phyloP scores from a whole-genome alignment of 345 rosid species.

The Eucalyptus virginea region DNA sequence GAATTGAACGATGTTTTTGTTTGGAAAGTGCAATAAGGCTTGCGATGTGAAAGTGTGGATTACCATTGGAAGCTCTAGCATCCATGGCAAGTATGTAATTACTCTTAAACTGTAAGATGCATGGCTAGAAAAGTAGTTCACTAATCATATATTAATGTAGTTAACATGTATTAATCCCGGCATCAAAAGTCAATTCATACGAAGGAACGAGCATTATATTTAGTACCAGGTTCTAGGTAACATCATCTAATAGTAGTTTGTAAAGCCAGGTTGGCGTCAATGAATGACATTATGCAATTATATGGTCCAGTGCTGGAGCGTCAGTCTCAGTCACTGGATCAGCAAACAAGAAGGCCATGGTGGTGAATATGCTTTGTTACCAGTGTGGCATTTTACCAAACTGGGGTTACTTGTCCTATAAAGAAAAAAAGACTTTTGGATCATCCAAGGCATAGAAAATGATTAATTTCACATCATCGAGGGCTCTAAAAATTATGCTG shows the following conservation, averaged over 20 bases:
- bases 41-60: not conserved
- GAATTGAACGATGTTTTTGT: not conserved
- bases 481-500: not conserved
- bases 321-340: not conserved
- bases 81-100: not conserved
- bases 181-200: not conserved
- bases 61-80: not conserved
- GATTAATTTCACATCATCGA: not conserved
- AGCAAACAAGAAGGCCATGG: not conserved
- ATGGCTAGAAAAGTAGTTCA: not conserved
- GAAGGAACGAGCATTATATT: not conserved
- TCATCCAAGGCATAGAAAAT: not conserved
- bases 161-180: not conserved
- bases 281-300: not conserved
- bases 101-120: not conserved
- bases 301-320: not conserved
- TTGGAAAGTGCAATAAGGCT: not conserved
- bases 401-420: not conserved
- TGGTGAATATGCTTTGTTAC: not conserved
- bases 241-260: not conserved
- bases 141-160: not conserved
- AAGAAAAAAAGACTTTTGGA: not conserved
- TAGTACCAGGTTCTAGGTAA: not conserved
- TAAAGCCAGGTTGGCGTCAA: not conserved
- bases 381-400: not conserved